Evolutionary conservation across 495 filamentous ascomycete genomes (phyloP), one percentile per base, ranked within the genome.

Genomic region (Aspergillus hancockii): DNA sequence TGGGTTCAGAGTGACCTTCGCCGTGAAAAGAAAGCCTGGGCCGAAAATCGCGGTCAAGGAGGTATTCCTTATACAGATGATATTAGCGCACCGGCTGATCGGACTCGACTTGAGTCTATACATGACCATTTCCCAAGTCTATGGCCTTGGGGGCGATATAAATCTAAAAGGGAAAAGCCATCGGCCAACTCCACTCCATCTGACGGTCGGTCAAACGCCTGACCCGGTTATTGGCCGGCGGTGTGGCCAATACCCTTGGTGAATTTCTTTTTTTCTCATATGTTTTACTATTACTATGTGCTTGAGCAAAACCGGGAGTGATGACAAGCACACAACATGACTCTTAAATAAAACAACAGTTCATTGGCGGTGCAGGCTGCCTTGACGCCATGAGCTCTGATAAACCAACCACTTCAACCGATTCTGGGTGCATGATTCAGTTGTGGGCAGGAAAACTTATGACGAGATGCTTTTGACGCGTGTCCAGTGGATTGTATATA

Each of bases 1-100:
- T 92, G 88, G 86, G 85, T 90, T 0, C 81, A 85, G 56, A 79
- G 76, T 51, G 81, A 79, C 50, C 73, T 94, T 19, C 71, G 79
- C 31, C 68, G 79, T 10, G 90, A 94, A 69, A 85, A 87, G 68
- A 73, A 78, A 45, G 69, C 75, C 7, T 92, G 89, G 89, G 63
- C 61, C n/a, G 65, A 72, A 25, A 71, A 74, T 47, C 64, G 66
- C 12, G 72, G 63, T 12, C 74, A 75, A 58, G 72, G 73, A 21
- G 75, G 75, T 13, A 71, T 75, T 49, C 72, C 54, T 10, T 80
- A 68, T 57, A 68, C 65, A 13, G 77, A 80, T 55, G 74, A 80
- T 43, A 68, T 74, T 38, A 59, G 63, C 16, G 75, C 73, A 21
- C 72, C 75, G 3, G 69, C 64, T 23, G 70, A 71, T 7, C 73